Evolutionary conservation across 306 rosid genomes (phyloP), one percentile per base, ranked within the genome.

Genomic region (Inga laurina): DNA sequence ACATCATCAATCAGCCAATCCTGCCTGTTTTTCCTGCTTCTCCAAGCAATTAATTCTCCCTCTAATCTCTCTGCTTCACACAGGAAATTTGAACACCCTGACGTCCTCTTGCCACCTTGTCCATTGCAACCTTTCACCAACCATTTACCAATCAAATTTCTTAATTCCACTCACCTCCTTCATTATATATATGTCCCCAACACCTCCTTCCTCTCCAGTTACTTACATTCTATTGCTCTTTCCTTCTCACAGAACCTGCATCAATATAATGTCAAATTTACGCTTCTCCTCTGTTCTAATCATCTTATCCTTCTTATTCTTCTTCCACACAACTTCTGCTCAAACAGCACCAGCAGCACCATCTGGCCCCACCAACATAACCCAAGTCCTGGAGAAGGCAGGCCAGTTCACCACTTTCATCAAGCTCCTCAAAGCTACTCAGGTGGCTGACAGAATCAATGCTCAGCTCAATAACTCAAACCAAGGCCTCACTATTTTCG

Each of bases 371-470:
- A 79, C 89, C 39, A 91, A 96, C 85, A 87, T 96, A 71, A 92
- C 96, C 10, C 76, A 84, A 7, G 80, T 96, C 13, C 97, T 96
- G 0, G 92, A 94, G 24, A 96, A 94, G 44, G 99, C 91, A 54
- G 98, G 98, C 1, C 99, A 96, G 19, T 96, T 87, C 95, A 89
- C 97, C 52, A 96, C 97, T 43, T 84, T 96, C 77, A 89, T 90
- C 3, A 93, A 89, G 74, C 90, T 96, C 0, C 90, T 94, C 41
- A 91, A 84, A 85, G 84, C 89, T 44, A 85, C 98, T 10, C 93
- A 87, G 51, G 85, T 82, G 10, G 86, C 91, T 3, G 93, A 92
- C 67, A 90, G 97, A 46, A 89, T 96, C 83, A 90, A 94, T 83
- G 78, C 97, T 2, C 98, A 94, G 56, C 94, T 92, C 83, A 88